phyloP scores from a whole-genome alignment of 2,329 filamentous ascomycete species.

The Fusarium staphyleae region DNA sequence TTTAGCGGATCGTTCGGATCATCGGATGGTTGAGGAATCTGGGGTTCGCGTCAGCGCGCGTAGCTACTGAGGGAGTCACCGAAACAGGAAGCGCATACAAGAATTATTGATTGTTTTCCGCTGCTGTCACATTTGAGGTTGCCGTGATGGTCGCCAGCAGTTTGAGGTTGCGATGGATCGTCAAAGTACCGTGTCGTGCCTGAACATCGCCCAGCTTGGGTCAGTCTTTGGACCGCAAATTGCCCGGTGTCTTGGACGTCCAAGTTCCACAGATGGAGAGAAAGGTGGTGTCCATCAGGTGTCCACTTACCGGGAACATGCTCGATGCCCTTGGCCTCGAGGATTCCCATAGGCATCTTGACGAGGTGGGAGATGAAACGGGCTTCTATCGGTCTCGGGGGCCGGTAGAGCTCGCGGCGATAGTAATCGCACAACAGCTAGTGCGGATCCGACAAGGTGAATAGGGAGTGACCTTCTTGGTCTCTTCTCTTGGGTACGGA shows the following conservation, averaged over 20 bases:
- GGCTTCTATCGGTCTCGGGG: neutral
- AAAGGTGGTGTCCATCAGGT: constrained; percentile 31
- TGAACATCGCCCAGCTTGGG: constrained; percentile 40
- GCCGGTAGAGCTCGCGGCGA: constrained; percentile 20
- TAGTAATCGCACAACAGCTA: constrained; percentile 15
- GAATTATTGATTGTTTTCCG: constrained; percentile 73
- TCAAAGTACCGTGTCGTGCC: constrained; percentile 72
- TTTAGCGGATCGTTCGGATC: constrained; percentile 87
- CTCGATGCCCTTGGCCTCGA: constrained; percentile 70
- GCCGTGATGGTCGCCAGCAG: constrained; percentile 48
- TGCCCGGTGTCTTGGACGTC: neutral
- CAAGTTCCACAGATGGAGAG: neutral
- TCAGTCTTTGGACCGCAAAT: constrained; percentile 5
- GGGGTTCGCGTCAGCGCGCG: constrained; percentile 20
- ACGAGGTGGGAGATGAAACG: constrained; percentile 13
- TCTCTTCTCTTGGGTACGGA: too few relatives aligned
- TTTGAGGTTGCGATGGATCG: constrained; percentile 58
- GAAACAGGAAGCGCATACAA: constrained; percentile 58
- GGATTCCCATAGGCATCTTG: constrained; percentile 67
- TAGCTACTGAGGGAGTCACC: neutral
- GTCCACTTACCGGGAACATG: constrained; percentile 74
- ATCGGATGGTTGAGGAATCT: constrained; percentile 83
- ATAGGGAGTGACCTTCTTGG: neutral
- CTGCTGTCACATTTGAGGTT: constrained; percentile 76
- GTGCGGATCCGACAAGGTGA: neutral